Base-by-base conservation (phyloP, 2,329 filamentous ascomycete genomes). In the Esteya vermicola region DNA sequence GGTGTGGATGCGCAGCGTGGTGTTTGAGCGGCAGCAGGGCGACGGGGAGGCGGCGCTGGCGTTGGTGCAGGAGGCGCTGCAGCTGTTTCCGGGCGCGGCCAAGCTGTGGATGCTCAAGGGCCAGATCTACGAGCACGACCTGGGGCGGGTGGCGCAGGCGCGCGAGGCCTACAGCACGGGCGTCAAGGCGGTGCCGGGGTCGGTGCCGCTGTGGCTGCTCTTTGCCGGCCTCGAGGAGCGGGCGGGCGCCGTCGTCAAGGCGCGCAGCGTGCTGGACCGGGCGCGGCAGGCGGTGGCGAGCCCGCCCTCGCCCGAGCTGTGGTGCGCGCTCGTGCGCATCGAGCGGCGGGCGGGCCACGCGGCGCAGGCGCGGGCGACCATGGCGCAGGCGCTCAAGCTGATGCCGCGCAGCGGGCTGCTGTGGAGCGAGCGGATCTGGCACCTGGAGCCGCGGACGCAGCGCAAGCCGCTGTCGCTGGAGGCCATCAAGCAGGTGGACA, bases 21-120 rank as follows among this genome's bases (percentile, higher is more conserved):
- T 86, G 0, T 94, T 94, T 53, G 91, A 98, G 59, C 75, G 91
- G 13, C 85, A 93, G 50, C 67, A 85, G 19, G 81, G 79, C 41
- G 81, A 91, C 50, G 68, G 68, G 21, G 85, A 94, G 35, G 76
- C 78, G 2, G 88, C 91, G 0, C 70, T 98, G 13, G 83, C 93
- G 52, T 76, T 98, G 10, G 84, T 84, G 33, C 85, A 88, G 44
- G 81, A 93, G 55, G 91, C 81, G 1, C 65, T 98, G 27, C 80
- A 88, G 48, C 71, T 85, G 9, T 98, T 93, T 63, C 89, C 91
- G 1, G 74, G 78, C 33, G 76, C 81, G 12, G 72, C 85, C 39
- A 96, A 96, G 61, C 70, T 98, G 20, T 95, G 89, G 81, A 95
- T 96, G 83, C 84, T 94, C 66, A 98, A 98, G 62, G 91, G 93